phyloP scores from a whole-genome alignment of 768 basidiomycete species.

The Psilocybe subaeruginosa region DNA sequence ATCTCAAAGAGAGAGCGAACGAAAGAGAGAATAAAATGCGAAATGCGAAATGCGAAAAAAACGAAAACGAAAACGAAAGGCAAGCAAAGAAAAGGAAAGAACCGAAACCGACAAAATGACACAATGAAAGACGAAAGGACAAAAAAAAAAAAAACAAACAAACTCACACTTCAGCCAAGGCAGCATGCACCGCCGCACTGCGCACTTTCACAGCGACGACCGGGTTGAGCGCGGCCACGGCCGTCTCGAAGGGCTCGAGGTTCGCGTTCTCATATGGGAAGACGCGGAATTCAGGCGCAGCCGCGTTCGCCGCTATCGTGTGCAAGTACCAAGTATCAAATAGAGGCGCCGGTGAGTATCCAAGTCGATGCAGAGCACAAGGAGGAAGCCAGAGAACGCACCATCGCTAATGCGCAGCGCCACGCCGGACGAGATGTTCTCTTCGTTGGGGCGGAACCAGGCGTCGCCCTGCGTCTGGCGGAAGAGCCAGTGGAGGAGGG shows the following conservation, averaged over 20 bases:
- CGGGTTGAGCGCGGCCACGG: conserved; percentile 74
- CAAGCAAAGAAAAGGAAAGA: background rate
- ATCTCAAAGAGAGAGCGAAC: background rate
- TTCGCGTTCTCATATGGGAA: conserved; percentile 81
- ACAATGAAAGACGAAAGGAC: too few relatives aligned
- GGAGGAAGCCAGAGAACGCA: conserved; percentile 32
- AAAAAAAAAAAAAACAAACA: conserved; percentile 13
- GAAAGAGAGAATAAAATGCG: background rate
- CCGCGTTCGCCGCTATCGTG: conserved; percentile 17
- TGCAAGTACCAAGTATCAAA: conserved; percentile 33
- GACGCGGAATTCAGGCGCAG: conserved; percentile 62
- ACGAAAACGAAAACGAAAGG: background rate
- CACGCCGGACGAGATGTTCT: conserved; percentile 74
- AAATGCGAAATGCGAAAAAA: background rate
- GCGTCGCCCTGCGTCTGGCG: conserved; percentile 79
- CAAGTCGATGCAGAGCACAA: background rate
- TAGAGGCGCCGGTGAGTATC: conserved; percentile 58
- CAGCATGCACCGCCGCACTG: conserved; percentile 79
- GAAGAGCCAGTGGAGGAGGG: conserved; percentile 80
- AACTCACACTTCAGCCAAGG: conserved; percentile 64
- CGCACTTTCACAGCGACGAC: conserved; percentile 84
- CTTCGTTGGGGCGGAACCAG: conserved; percentile 81
- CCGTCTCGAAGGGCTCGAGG: conserved; percentile 75
- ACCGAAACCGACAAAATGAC: background rate
- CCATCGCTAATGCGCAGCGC: conserved; percentile 56